Conservation (phyloP, 306 rosid genomes). For the Rubus parviflorus region DNA sequence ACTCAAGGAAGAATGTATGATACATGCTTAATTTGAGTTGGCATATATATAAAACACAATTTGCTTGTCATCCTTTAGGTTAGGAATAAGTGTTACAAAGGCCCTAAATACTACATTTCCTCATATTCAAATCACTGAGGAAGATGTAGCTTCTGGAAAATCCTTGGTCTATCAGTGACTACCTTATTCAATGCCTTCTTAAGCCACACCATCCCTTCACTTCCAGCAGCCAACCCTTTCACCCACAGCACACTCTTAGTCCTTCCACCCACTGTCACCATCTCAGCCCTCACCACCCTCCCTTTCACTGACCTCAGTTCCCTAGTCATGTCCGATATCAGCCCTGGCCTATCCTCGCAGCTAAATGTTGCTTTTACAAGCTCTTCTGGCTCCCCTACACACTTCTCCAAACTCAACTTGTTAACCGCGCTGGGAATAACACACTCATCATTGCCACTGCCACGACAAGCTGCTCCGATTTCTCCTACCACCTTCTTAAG, state of each 20-base stretch:
- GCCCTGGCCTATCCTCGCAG: slow-evolving; percentile 56
- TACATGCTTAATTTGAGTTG: too few relatives aligned
- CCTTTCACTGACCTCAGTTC: slow-evolving; percentile 43
- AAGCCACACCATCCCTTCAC: slow-evolving; percentile 38
- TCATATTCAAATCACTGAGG: neutral
- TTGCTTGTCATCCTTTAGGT: too few relatives aligned
- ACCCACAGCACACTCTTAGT: slow-evolving; percentile 55
- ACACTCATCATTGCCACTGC: slow-evolving; percentile 20
- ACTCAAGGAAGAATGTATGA: too few relatives aligned
- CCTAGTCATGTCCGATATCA: slow-evolving; percentile 48
- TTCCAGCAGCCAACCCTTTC: slow-evolving; percentile 38
- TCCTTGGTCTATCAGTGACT: slow-evolving; percentile 34
- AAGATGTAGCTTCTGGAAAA: neutral
- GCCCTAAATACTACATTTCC: too few relatives aligned
- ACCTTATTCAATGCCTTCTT: slow-evolving; percentile 45
- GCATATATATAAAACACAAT: too few relatives aligned
- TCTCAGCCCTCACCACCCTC: slow-evolving; percentile 58
- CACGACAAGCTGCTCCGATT: slow-evolving; percentile 31
- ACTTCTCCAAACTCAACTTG: slow-evolving; percentile 39
- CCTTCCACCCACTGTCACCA: slow-evolving; percentile 62
- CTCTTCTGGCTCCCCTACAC: slow-evolving; percentile 34
- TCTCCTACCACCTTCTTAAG: slow-evolving; percentile 46
- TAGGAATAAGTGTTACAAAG: too few relatives aligned
- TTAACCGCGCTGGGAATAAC: slow-evolving; percentile 52
- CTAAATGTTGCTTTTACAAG: slow-evolving; percentile 53